A percentile compares a stretch with the other conserved stretches of the same genome.
These are phyloP conservation scores for Fusarium mexicanum DNA, from an alignment of 2,329 filamentous ascomycete species.

Conservation along the genomic window DNA sequence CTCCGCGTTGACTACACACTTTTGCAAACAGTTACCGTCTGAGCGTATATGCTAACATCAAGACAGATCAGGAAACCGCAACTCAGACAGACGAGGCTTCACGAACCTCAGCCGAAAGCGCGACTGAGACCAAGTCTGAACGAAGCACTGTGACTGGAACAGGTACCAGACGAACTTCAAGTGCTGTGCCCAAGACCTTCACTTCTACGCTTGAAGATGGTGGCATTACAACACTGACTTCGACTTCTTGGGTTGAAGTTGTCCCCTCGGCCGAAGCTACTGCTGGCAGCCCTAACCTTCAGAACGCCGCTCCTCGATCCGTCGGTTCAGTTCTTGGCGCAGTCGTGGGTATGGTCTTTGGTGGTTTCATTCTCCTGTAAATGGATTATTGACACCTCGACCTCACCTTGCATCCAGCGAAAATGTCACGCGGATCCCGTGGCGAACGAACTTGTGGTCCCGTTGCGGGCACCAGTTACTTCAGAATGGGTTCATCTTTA, in stretches of 20 bases:
- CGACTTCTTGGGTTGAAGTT: slow-evolving; percentile 60
- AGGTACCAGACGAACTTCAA: slow-evolving; percentile 49
- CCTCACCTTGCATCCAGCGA: neutral
- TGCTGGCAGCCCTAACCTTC: slow-evolving; percentile 47
- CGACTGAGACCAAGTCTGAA: slow-evolving; percentile 34
- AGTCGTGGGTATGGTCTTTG: slow-evolving; percentile 43
- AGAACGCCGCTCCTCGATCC: slow-evolving; percentile 48
- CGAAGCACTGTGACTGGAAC: slow-evolving; percentile 47
- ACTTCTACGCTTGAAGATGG: slow-evolving; percentile 60
- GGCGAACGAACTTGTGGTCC: neutral
- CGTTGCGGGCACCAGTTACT: neutral
- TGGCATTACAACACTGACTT: slow-evolving; percentile 56
- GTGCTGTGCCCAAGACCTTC: slow-evolving; percentile 50
- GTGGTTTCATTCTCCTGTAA: slow-evolving; percentile 45
- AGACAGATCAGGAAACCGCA: slow-evolving; percentile 16
- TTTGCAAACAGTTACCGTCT: neutral
- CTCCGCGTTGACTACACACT: slow-evolving; percentile 16
- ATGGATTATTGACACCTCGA: neutral
- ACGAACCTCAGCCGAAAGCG: slow-evolving; percentile 32
- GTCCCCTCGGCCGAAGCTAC: slow-evolving; percentile 49
- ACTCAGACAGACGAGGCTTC: slow-evolving; percentile 27
- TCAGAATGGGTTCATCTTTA: slow-evolving; percentile 28
- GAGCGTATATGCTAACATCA: slow-evolving; percentile 15
- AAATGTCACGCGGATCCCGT: slow-evolving; percentile 1
- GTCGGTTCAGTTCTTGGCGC: slow-evolving; percentile 39